Base-by-base conservation (phyloP, 371 early-diverging fungal genomes). In the Homolaphlyctis polyrhiza region DNA sequence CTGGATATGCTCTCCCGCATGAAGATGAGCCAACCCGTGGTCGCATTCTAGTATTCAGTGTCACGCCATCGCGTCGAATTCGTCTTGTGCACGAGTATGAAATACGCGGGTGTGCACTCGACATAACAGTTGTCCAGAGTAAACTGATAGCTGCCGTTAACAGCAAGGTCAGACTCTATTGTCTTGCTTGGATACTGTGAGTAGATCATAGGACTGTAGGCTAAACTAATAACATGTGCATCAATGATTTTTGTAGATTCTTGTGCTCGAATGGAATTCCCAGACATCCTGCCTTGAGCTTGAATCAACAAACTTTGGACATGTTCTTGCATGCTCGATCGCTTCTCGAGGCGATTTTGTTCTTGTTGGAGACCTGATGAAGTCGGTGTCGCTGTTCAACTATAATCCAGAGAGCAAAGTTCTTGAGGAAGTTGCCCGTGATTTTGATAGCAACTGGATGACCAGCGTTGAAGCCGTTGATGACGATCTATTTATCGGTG, bases 321-420 rank as follows among this genome's bases (percentile, higher is more conserved):
- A 90, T 64, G 79, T 86, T 1, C 35, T 86, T 14, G 76, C 83
- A 0, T 63, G 91, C 14, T 69, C 72, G 4, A 52, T 93, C 49
- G 84, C 89, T 16, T 77, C 79, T 0, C 71, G 70, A 13, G 92
- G 89, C 18, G 87, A 92, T 62, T 78, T 80, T 35, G 67, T 95
- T 32, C 70, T 89, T 0, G 90, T 94, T 2, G 96, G 92, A n/a
- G 97, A 97, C 71, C 50, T 96, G 63, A 86, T 95, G 81, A 82
- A 86, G 43, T 92, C 93, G 0, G 83, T 90, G 25, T 75, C 88
- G 0, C 60, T 93, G 18, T 71, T 91, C 54, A 64, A 70, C 29
- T 85, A 80, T 61, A 75, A 80, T 25, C 65, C 69, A 13, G 35
- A 35, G 29, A 23, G 74, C 71, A 77, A n/a, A 72, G 33, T 62